Percentiles rank a stretch among this genome's conserved stretches.
Conservation (phyloP, 805 yeast species). For the Wickerhamomyces chambardii region DNA sequence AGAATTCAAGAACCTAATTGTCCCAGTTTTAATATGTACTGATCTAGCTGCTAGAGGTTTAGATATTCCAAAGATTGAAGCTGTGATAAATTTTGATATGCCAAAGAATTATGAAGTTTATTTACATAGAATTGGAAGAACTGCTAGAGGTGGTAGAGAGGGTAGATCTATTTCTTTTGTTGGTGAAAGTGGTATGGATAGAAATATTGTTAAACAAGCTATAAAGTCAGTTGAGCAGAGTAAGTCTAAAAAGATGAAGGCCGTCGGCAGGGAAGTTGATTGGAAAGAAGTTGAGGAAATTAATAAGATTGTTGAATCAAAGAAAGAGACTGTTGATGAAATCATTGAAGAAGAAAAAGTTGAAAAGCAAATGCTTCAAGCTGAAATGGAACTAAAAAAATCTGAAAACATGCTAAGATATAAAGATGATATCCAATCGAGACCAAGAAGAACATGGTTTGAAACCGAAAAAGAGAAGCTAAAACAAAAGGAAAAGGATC, state of each 20-base stretch:
- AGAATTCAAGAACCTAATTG: slow-evolving; percentile 72
- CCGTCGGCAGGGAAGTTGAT: slow-evolving; percentile 85
- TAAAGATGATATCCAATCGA: slow-evolving; percentile 71
- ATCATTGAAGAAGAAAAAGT: slow-evolving; percentile 81
- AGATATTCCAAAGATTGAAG: slow-evolving; percentile 96
- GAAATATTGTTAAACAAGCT: slow-evolving; percentile 86
- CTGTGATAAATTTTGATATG: slow-evolving; percentile 92
- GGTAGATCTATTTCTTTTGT: slow-evolving; percentile 93
- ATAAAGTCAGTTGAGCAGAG: slow-evolving; percentile 54
- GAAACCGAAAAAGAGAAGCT: slow-evolving; percentile 43
- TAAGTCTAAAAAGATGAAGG: slow-evolving; percentile 37
- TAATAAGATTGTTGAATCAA: slow-evolving; percentile 49
- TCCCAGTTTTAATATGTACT: slow-evolving; percentile 88
- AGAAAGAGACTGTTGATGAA: slow-evolving; percentile 57
- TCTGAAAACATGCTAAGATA: slow-evolving; percentile 81
- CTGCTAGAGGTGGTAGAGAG: slow-evolving; percentile 98
- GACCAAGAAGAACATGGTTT: slow-evolving; percentile 98
- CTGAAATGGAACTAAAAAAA: slow-evolving; percentile 84
- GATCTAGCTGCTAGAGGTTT: slow-evolving; percentile 99
- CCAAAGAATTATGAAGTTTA: slow-evolving; percentile 89
- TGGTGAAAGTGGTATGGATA: slow-evolving; percentile 83
- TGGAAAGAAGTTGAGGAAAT: slow-evolving; percentile 78
- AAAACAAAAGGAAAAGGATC: slow-evolving; percentile 21
- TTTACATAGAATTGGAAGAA: slow-evolving; percentile 97
- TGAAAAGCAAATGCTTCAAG: slow-evolving; percentile 77